Base-by-base conservation (phyloP, 2,329 filamentous ascomycete genomes). In the Botrytis fragariae region DNA sequence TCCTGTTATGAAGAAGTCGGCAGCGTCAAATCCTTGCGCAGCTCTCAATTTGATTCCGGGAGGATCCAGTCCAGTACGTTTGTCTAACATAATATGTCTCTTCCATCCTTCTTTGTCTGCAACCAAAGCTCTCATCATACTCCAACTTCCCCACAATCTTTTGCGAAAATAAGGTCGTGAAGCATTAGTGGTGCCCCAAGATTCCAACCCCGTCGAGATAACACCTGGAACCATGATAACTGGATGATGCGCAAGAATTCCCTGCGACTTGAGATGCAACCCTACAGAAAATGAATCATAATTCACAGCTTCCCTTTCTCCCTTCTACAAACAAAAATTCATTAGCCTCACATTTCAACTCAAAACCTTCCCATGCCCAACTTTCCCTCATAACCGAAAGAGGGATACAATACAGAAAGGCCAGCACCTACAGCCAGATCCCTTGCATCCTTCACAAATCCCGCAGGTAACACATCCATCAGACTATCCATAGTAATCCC, bases 201-300 rank as follows among this genome's bases (percentile, higher is more conserved):
- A 97, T 83, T 99, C 96, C 37, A 99, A 87, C 1, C 96, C 96
- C 0, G 96, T 98, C 0, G 96, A 98, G 77, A 99, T 99, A 74
- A 99, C 96, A 7, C 96, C 96, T 0, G 96, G 96, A 16, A 99
- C 91, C 95, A 99, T 98, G 76, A 99, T 93, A 75, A 99, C 91
- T 1, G 96, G 94, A 79, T 98, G 94, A 74, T 93, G 88, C 25
- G 93, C 95, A 65, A 87, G 82, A 29, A 98, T 87, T 1, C 97
- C 97, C 81, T 98, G 92, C 7, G 90, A 85, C 57, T 90, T 90
- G 32, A 95, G 91, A 79, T 97, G 93, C 44, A 96, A 84, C 8
- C 96, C 97, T 64, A 98, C 93, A 1, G 94, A 90, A 80, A 99
- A 99, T 9, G 95, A 93, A 84, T 99, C 96, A 83, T 97, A 97